Conservation (phyloP, 768 basidiomycete species). For the Lentinula sp. region DNA sequence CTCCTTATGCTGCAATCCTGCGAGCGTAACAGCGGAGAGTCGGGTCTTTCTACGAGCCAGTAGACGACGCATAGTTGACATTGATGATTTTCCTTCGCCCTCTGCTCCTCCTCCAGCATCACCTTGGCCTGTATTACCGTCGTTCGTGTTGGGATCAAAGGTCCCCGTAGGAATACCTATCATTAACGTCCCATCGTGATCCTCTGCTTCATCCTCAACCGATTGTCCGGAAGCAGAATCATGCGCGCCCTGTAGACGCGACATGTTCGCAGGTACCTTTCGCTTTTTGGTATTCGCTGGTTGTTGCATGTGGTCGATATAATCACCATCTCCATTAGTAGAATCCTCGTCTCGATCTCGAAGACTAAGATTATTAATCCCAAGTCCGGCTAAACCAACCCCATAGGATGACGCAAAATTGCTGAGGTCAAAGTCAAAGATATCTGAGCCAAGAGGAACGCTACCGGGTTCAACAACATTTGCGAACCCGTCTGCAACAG, state of each 20-base stretch:
- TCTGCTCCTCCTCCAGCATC: neutral
- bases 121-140: neutral
- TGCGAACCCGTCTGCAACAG: neutral
- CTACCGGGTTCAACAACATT: neutral
- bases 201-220: constrained; percentile 18
- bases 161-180: constrained; percentile 1
- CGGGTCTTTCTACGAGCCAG: constrained; percentile 36
- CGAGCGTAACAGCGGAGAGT: constrained; percentile 48
- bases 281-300: constrained; percentile 86
- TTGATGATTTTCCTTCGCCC: constrained; percentile 7
- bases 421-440: neutral
- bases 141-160: neutral
- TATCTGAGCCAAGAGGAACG: neutral
- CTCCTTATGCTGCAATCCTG: constrained; percentile 73
- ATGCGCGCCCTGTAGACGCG: constrained; percentile 38
- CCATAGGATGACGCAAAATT: neutral
- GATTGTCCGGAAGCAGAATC: constrained; percentile 21
- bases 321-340: constrained; percentile 55
- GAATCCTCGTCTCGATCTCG: constrained; percentile 28
- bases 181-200: constrained; percentile 9
- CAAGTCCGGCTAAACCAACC: constrained; percentile 7
- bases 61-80: constrained; percentile 9
- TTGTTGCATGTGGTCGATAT: constrained; percentile 63
- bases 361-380: neutral
- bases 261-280: constrained; percentile 71